Percentiles rank a stretch among this genome's conserved stretches.
Conservation (phyloP, 2,329 filamentous ascomycete species). For the Colletotrichum salicis region DNA sequence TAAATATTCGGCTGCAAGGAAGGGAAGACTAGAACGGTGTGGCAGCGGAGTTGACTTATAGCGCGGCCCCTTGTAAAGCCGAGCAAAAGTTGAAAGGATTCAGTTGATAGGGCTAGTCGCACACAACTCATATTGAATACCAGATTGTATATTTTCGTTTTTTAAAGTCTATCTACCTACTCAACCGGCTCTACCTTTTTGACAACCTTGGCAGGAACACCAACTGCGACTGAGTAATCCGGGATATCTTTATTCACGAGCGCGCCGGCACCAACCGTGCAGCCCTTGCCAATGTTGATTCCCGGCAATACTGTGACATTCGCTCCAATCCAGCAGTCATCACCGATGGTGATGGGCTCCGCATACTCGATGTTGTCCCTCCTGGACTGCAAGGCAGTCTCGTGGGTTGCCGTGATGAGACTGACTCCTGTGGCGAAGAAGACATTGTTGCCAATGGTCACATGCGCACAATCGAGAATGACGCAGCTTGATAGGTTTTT, state of each 20-base stretch:
- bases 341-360: slow-evolving; percentile 57
- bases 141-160: neutral
- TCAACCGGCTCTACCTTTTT: slow-evolving; percentile 32
- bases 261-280: slow-evolving; percentile 51
- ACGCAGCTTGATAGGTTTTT: neutral
- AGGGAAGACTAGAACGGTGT: neutral
- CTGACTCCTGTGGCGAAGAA: slow-evolving; percentile 63
- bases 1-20: neutral
- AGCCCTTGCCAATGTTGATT: slow-evolving; percentile 52
- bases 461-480: slow-evolving; percentile 62
- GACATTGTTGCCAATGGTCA: slow-evolving; percentile 62
- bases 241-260: slow-evolving; percentile 53
- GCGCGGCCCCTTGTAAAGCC: neutral
- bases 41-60: neutral
- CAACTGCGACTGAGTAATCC: slow-evolving; percentile 49
- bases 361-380: slow-evolving; percentile 61
- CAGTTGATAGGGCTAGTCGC: neutral
- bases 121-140: neutral
- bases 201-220: slow-evolving; percentile 48
- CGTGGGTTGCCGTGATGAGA: slow-evolving; percentile 66
- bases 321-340: slow-evolving; percentile 60
- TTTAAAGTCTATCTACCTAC: neutral
- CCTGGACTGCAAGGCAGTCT: slow-evolving; percentile 58
- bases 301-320: slow-evolving; percentile 54
- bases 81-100: neutral